Base-by-base conservation (phyloP, 148 eudicot genomes). In the Vaccinium corymbosum region DNA sequence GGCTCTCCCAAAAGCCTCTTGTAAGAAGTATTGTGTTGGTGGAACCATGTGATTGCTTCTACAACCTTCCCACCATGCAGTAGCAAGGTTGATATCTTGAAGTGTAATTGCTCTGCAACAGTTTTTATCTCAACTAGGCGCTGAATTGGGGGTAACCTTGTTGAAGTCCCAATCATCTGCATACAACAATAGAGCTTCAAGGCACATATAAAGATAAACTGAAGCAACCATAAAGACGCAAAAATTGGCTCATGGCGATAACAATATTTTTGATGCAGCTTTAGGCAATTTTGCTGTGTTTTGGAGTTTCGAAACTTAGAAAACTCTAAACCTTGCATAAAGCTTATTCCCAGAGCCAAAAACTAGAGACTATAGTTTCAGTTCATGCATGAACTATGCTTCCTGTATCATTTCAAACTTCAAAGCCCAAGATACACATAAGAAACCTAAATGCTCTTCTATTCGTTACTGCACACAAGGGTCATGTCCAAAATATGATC, bases 11-110 rank as follows among this genome's bases (percentile, higher is more conserved):
- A 84, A 77, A 97, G 94, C 88, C 82, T 93, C 86, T 88, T 91
- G 85, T 95, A 97, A 85, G 93, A 86, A 86, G 85, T 82, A 87
- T 51, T 89, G 81, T 97, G 99, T 86, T 89, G 98, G 81, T 90
- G 94, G 87, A 97, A 97, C 98, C 99, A 94, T 80, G 86, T 85
- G 75, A 94, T 92, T 89, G 99, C 97, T 89, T 97, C 99, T 79
- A 76, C 73, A 81, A 95, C 56, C 88, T 97, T 97, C 81, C 99
- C 98, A 83, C 97, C 98, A 84, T 97, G 99, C 85, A 97, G 90
- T 83, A 97, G 86, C 81, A 97, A 82, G 71, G 99, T 95, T 81
- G 98, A 94, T 84, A 97, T 91, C 92, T 97, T 97, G 90, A 93
- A 97, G 89, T 94, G 94, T 85, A 97, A 85, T 85, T 93, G 98